Evolutionary conservation across 345 rosid species (phyloP).

Genomic region (Microthlaspi erraticum): DNA sequence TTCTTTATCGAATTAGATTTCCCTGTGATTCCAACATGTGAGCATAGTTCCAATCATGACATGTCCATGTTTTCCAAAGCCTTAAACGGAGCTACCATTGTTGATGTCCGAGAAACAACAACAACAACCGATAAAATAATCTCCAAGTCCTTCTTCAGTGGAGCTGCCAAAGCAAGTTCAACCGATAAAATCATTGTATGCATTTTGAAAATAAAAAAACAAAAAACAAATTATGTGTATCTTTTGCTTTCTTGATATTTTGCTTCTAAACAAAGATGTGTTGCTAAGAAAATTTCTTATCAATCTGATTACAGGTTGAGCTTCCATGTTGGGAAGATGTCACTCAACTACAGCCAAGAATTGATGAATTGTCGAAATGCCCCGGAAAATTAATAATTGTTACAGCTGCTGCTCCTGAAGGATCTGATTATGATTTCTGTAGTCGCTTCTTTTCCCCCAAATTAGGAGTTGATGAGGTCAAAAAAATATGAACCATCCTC

Average conservation of each 20-base stretch:
- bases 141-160: neutral
- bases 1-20: slow-evolving; percentile 60
- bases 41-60: slow-evolving; percentile 45
- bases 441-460: slow-evolving; percentile 70
- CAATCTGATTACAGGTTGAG: slow-evolving; percentile 52
- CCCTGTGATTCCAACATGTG: slow-evolving; percentile 50
- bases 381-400: slow-evolving; percentile 63
- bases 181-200: slow-evolving; percentile 27
- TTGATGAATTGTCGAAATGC: slow-evolving; percentile 56
- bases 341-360: slow-evolving; percentile 51
- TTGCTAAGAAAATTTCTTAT: neutral
- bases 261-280: no score
- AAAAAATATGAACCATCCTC: no score
- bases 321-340: slow-evolving; percentile 67
- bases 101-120: slow-evolving; percentile 56
- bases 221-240: no score
- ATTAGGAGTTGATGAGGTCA: slow-evolving; percentile 67
- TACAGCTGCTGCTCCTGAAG: slow-evolving; percentile 57
- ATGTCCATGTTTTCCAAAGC: slow-evolving; percentile 53
- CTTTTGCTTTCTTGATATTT: no score
- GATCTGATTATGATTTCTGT: slow-evolving; percentile 59
- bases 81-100: slow-evolving; percentile 51
- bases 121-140: slow-evolving; percentile 42
- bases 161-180: slow-evolving; percentile 21
- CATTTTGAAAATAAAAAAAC: no score